These are phyloP conservation scores for Helichrysum umbraculigerum DNA, from an alignment of 129 eudicot genomes.

Conservation along the genomic window DNA sequence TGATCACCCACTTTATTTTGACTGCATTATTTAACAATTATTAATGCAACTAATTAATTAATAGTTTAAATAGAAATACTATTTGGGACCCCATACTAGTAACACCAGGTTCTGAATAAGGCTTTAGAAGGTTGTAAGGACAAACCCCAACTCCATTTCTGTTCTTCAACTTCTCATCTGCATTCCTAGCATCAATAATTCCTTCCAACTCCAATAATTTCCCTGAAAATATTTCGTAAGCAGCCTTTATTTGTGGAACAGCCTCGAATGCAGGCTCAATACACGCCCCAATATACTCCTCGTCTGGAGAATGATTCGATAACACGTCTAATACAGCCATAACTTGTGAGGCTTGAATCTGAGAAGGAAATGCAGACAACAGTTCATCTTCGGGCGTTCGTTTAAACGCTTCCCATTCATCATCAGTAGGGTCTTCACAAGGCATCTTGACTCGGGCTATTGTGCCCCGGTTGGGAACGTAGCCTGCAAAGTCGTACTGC, in stretches of 20 bases:
- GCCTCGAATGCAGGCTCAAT: constrained; percentile 54
- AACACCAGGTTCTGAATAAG: constrained; percentile 73
- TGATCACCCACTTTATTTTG: neutral
- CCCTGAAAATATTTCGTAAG: constrained; percentile 53
- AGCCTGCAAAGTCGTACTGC: constrained; percentile 74
- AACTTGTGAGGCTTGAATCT: constrained; percentile 66
- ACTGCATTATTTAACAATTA: neutral
- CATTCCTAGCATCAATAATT: constrained; percentile 59
- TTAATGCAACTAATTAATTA: neutral
- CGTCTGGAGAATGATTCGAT: constrained; percentile 81
- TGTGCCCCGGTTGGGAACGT: constrained; percentile 81
- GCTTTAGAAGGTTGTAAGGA: constrained; percentile 76
- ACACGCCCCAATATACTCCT: constrained; percentile 69
- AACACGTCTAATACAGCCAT: constrained; percentile 79
- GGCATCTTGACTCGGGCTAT: constrained; percentile 72
- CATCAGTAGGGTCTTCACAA: constrained; percentile 66
- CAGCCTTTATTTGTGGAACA: constrained; percentile 48
- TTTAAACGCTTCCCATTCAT: constrained; percentile 47
- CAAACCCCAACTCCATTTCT: constrained; percentile 79
- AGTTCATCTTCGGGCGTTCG: constrained; percentile 56
- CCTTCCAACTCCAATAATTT: constrained; percentile 65
- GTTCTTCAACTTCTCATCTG: constrained; percentile 44
- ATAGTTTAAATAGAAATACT: constrained; percentile 68
- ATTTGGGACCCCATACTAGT: constrained; percentile 73
- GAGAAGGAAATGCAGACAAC: constrained; percentile 65